Evolutionary conservation across 176 grass and related monocot genomes (phyloP), one percentile per base, ranked within the genome.

Genomic region (Carex parvula): DNA sequence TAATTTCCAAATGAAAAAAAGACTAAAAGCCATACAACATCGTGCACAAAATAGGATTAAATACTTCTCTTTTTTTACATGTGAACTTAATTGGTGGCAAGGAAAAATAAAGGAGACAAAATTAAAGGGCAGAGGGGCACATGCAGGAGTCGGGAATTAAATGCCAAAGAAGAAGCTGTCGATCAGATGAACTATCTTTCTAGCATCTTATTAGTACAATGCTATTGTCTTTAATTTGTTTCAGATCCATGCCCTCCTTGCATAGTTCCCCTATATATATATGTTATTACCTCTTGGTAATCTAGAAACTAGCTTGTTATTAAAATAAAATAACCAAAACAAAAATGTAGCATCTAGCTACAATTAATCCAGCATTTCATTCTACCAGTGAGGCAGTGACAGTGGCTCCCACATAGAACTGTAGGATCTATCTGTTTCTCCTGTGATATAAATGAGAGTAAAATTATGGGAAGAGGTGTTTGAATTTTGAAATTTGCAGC

Each of bases 151-250:
- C 16, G 83, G 55, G 30, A 85, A 44, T 37, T 84, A 61, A 62
- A 85, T 85, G 83, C 14, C 26, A 77, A 77, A 64, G 30, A 48
- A 78, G 83, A 64, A 85, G 53, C 70, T 50, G 70, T 85, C 55
- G 44, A 48, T 53, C 3, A 53, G 18, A 78, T 66, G 65, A 74
- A 41, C 20, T 84, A 18, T 85, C 59, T 37, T 64, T 60, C 3
- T 29, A 29, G 56, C 70, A 85, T 41, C 22, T 82, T 60, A 70
- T 53, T 83, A 46, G 54, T 70, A 54, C 39, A 59, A 17, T 59
- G 13, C 21, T 60, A 58, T 79, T 59, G 52, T 33, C 72, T 24
- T 53, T 50, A 37, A 4, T 44, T 24, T 24, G 44, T 52, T 50
- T n/a, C 72, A 77, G 72, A 77, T 77, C 21, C 72, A 77, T 77